Conservation (phyloP, 257 asterid species). For the Lavandula angustifolia region DNA sequence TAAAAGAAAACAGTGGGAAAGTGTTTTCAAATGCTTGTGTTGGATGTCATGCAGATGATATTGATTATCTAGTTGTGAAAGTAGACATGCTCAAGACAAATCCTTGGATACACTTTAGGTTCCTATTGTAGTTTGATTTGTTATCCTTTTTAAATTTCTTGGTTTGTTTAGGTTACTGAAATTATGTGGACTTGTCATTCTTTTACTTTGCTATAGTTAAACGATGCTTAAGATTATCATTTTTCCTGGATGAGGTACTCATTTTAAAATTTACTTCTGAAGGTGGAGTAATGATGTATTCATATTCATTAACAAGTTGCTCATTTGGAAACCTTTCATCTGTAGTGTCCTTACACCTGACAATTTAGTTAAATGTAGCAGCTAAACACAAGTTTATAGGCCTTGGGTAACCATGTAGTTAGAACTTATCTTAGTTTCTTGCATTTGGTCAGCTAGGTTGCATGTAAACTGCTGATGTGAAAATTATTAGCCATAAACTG, state of each 20-base stretch:
- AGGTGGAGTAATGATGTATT: background rate
- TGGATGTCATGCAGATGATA: background rate
- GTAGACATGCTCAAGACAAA: background rate
- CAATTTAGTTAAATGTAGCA: background rate
- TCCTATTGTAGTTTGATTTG: constrained; percentile 11
- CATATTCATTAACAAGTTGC: background rate
- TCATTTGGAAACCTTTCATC: constrained; percentile 6
- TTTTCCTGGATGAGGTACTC: background rate
- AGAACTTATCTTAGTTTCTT: background rate
- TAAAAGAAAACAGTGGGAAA: background rate
- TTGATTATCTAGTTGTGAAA: background rate
- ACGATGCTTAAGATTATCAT: constrained; percentile 7
- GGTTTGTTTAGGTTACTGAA: background rate
- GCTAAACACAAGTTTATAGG: background rate
- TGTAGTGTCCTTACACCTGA: background rate
- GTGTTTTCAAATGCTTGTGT: constrained; percentile 3
- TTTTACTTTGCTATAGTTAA: background rate
- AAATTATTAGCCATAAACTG: background rate
- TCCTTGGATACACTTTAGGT: background rate
- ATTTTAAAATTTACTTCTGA: constrained; percentile 14
- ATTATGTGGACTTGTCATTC: constrained; percentile 9
- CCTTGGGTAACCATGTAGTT: background rate
- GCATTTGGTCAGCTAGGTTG: background rate
- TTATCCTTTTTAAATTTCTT: background rate
- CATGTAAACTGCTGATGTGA: background rate